These are phyloP conservation scores for Hordeum pubiflorum DNA, from an alignment of 202 grass and related monocot species.

Conservation along the genomic window DNA sequence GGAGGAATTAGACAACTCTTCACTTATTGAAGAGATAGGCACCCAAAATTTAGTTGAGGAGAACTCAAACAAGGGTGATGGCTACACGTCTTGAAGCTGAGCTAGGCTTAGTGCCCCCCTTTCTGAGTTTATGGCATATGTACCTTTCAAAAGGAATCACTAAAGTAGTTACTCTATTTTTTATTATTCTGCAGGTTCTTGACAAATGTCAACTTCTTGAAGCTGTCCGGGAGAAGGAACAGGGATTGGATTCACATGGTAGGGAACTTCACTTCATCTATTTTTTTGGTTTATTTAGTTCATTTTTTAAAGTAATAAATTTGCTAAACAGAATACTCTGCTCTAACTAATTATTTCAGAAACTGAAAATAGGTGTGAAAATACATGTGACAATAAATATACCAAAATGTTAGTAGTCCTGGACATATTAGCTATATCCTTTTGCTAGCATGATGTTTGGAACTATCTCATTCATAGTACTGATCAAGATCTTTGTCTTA, in stretches of 20 bases:
- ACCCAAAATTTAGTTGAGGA: background rate
- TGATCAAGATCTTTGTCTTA: background rate
- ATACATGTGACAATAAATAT: background rate
- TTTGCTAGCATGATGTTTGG: background rate
- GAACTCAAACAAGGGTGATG: background rate
- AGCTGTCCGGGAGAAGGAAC: conserved; percentile 68
- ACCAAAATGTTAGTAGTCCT: background rate
- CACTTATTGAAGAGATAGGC: background rate
- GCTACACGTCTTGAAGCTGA: background rate
- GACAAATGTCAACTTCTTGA: conserved; percentile 81
- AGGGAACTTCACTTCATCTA: background rate
- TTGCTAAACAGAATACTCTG: background rate
- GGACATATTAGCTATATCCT: background rate
- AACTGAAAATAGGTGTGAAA: background rate
- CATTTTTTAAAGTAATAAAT: background rate
- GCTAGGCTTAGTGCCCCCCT: no score
- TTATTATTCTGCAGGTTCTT: conserved; percentile 47
- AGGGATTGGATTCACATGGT: conserved; percentile 78
- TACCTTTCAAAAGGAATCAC: background rate
- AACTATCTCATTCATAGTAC: background rate
- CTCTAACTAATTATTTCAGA: background rate
- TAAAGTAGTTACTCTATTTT: conserved; percentile 2
- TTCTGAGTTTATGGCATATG: background rate
- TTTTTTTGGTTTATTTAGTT: background rate
- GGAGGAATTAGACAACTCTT: background rate